Percentiles rank a stretch among this genome's conserved stretches.
phyloP scores from a whole-genome alignment of 352 stramenopile genomes.

The Phytophthora lateralis region DNA sequence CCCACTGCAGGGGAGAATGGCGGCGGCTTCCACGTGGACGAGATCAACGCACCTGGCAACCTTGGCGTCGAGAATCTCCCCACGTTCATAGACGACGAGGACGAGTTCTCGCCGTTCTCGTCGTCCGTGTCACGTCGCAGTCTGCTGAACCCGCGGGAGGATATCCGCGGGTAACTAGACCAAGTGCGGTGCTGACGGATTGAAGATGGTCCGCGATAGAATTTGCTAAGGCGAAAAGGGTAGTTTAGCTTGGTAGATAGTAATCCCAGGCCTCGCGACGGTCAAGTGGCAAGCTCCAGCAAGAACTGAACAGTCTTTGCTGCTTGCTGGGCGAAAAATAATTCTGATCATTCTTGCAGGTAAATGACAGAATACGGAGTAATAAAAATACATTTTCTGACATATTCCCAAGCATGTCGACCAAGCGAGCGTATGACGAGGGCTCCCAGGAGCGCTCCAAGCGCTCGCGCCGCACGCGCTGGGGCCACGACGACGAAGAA shows the following conservation, averaged over 20 bases:
- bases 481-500: slow-evolving; percentile 32
- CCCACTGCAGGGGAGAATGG: slow-evolving; percentile 46
- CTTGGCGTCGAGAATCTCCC: slow-evolving; percentile 36
- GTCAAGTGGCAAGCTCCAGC: not conserved
- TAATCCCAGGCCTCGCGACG: slow-evolving; percentile 9
- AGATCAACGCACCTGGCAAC: slow-evolving; percentile 46
- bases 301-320: too few species aligned
- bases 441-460: slow-evolving; percentile 27
- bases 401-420: not conserved
- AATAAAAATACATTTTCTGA: too few species aligned
- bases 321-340: slow-evolving; percentile 11
- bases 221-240: slow-evolving; percentile 8
- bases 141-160: slow-evolving; percentile 47
- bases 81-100: slow-evolving; percentile 38
- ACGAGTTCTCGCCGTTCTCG: slow-evolving; percentile 42
- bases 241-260: slow-evolving; percentile 6
- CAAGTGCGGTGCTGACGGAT: not conserved
- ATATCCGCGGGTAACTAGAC: slow-evolving; percentile 43
- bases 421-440: slow-evolving; percentile 29
- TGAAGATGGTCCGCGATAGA: slow-evolving; percentile 3
- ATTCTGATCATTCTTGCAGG: slow-evolving; percentile 8
- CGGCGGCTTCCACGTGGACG: slow-evolving; percentile 45
- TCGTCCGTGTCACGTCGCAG: slow-evolving; percentile 36
- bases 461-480: slow-evolving; percentile 46
- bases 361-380: too few species aligned